Conservation (phyloP, 2,329 filamentous ascomycete genomes). For the Calonectria naviculata region DNA sequence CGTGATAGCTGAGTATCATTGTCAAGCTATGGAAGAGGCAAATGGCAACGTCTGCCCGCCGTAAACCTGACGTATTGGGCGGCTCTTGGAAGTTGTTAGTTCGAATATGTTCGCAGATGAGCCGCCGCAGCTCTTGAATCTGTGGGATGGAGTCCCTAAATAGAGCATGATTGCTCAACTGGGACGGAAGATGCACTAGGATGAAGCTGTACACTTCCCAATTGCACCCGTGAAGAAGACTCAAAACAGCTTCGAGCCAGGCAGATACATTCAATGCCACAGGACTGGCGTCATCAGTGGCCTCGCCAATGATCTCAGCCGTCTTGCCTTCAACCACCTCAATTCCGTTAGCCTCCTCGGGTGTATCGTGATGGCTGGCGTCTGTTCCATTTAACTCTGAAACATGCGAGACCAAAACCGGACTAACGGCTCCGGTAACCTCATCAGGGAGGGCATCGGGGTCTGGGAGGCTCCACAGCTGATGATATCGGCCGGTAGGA, state of each 20-base stretch:
- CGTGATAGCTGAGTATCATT: conserved; percentile 91
- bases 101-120: conserved; percentile 86
- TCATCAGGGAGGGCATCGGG: conserved; percentile 63
- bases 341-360: conserved; percentile 16
- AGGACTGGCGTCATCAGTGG: conserved; percentile 43
- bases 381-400: conserved; percentile 30
- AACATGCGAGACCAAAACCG: conserved; percentile 59
- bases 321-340: conserved; percentile 21
- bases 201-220: conserved; percentile 97
- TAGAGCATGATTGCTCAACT: conserved; percentile 89
- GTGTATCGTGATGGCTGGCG: conserved; percentile 15
- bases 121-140: conserved; percentile 78
- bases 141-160: conserved; percentile 81
- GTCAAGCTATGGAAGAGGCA: conserved; percentile 89
- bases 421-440: conserved; percentile 59
- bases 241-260: conserved; percentile 83
- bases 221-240: conserved; percentile 79
- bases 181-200: conserved; percentile 85
- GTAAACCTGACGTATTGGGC: conserved; percentile 80
- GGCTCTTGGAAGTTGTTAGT: conserved; percentile 84
- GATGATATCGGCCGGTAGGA: conserved; percentile 53
- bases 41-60: conserved; percentile 88
- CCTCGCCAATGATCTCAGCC: conserved; percentile 29
- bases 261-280: conserved; percentile 67
- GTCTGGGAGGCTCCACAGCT: conserved; percentile 70